phyloP scores from a whole-genome alignment of 2,329 filamentous ascomycete genomes.

The Ascocoryne sarcoides region DNA sequence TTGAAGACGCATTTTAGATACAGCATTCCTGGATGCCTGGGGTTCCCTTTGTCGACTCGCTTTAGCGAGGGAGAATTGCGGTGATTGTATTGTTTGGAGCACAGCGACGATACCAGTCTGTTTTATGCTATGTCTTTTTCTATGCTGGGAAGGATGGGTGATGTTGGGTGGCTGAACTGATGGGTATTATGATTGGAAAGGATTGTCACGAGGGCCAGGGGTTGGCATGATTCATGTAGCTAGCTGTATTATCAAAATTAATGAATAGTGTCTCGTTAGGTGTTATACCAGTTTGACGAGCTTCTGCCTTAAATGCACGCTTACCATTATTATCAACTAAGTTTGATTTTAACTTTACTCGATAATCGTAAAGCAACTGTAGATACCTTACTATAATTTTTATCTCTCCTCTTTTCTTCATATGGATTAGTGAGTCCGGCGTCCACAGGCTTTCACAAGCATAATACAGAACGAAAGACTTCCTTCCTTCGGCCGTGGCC shows the following conservation, averaged over 20 bases:
- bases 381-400: no score
- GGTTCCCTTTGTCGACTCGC: conserved; percentile 2
- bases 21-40: conserved; percentile 1
- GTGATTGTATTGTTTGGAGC: conserved; percentile 1
- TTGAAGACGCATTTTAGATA: conserved; percentile 68
- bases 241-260: conserved; percentile 5
- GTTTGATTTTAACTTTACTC: no score
- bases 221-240: conserved; percentile 14
- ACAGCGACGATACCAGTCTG: conserved; percentile 25
- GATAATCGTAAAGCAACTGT: no score
- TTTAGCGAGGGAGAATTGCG: neutral
- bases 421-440: no score
- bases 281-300: no score
- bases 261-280: no score
- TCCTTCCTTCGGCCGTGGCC: no score
- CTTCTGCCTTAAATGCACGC: no score
- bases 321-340: no score
- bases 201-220: neutral
- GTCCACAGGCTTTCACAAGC: no score
- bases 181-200: neutral
- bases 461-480: no score
- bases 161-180: neutral
- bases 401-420: no score
- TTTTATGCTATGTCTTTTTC: conserved; percentile 6
- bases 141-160: neutral